These are phyloP conservation scores for Suillus variegatus DNA, from an alignment of 768 basidiomycete species.

Conservation along the genomic window DNA sequence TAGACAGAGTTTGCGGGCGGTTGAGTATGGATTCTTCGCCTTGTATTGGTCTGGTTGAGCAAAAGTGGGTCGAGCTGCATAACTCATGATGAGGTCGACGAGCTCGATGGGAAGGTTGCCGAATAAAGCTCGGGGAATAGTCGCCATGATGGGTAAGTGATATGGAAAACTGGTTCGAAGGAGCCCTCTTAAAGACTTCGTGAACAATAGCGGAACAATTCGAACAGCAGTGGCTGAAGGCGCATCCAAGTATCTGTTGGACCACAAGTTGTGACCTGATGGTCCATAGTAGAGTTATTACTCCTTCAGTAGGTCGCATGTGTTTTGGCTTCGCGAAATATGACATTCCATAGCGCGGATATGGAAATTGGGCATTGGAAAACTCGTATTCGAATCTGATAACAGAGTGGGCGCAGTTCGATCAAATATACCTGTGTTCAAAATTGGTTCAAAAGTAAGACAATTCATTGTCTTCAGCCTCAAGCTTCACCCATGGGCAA, in stretches of 20 bases:
- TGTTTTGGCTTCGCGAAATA: background rate
- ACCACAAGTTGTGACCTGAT: background rate
- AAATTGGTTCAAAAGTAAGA: background rate
- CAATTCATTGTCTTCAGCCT: slow-evolving; percentile 29
- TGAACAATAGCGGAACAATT: background rate
- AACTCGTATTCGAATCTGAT: background rate
- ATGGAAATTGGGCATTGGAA: background rate
- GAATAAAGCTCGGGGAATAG: slow-evolving; percentile 17
- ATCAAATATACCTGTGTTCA: background rate
- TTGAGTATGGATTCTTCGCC: slow-evolving; percentile 15
- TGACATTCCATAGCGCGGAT: background rate
- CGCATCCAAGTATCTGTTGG: slow-evolving; percentile 4
- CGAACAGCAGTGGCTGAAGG: background rate
- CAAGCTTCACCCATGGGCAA: slow-evolving; percentile 51
- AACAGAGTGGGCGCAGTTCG: background rate
- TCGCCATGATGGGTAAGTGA: background rate
- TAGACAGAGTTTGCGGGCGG: slow-evolving; percentile 33
- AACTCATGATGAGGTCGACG: background rate
- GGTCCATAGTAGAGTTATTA: background rate
- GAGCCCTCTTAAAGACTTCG: background rate
- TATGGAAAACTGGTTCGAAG: background rate
- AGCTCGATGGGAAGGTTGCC: slow-evolving; percentile 36
- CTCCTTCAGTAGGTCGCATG: background rate
- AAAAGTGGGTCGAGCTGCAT: slow-evolving; percentile 35
- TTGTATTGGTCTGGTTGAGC: slow-evolving; percentile 19